These are phyloP conservation scores for Diaporthe caulivora DNA, from an alignment of 2,329 filamentous ascomycete genomes.

Conservation along the genomic window DNA sequence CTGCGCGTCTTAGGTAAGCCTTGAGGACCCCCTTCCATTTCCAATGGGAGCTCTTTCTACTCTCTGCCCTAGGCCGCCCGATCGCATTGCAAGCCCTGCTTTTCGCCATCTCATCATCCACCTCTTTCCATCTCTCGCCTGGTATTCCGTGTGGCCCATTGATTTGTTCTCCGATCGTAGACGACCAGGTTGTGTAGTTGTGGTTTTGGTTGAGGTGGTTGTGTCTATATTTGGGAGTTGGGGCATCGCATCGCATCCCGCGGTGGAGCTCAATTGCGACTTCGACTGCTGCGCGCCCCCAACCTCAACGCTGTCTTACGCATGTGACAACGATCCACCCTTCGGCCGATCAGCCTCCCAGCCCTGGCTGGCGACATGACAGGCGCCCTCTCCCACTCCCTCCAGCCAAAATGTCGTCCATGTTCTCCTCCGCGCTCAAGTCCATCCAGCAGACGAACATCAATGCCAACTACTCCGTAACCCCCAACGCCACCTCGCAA, in stretches of 20 bases:
- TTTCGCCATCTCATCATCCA: background rate
- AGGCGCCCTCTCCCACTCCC: conserved; percentile 36
- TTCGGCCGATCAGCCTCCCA: conserved; percentile 24
- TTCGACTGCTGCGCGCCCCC: background rate
- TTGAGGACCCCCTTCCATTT: no score
- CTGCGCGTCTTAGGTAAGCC: conserved; percentile 35
- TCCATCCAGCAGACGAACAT: conserved; percentile 93
- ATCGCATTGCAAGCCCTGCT: background rate
- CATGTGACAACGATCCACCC: conserved; percentile 36
- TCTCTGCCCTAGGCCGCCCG: no score
- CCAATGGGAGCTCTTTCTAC: background rate
- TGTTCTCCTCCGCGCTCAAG: conserved; percentile 96
- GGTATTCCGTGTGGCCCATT: background rate
- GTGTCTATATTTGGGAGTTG: conserved; percentile 15
- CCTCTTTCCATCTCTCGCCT: background rate
- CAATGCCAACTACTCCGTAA: conserved; percentile 88
- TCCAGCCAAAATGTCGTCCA: conserved; percentile 57
- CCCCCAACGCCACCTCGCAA: conserved; percentile 79
- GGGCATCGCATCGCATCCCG: background rate
- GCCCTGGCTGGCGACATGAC: conserved; percentile 37
- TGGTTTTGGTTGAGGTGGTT: background rate
- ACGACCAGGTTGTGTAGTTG: background rate
- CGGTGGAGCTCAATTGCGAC: conserved; percentile 15
- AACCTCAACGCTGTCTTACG: conserved; percentile 18
- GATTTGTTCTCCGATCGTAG: conserved; percentile 7